These are phyloP conservation scores for Apiospora pterosperma DNA, from an alignment of 2,329 filamentous ascomycete genomes.

Conservation along the genomic window DNA sequence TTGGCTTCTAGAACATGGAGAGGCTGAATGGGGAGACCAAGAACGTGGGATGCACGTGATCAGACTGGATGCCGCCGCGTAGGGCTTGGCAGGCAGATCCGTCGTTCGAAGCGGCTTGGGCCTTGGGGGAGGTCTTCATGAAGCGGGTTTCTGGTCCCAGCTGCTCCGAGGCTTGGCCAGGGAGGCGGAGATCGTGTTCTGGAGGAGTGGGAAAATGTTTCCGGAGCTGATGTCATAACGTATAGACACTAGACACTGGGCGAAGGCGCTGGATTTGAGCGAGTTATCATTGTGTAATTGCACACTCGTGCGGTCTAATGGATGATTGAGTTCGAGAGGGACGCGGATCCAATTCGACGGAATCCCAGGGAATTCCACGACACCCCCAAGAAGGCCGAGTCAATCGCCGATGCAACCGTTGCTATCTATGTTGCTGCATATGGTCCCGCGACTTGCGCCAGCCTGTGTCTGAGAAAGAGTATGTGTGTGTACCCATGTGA, in stretches of 20 bases:
- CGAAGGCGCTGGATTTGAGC: background rate
- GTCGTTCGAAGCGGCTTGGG: background rate
- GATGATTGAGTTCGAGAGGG: background rate
- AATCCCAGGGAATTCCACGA: background rate
- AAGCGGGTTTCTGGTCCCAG: background rate
- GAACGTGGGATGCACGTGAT: slow-evolving; percentile 5
- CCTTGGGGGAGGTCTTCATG: background rate
- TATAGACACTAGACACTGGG: background rate
- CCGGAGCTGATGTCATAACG: background rate
- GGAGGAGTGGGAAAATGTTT: background rate
- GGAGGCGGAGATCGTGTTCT: background rate
- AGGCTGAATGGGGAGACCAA: background rate
- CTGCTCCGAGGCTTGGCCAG: background rate
- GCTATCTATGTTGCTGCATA: background rate
- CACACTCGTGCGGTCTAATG: background rate
- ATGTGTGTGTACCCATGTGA: background rate
- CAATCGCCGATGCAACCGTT: background rate
- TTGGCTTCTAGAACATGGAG: slow-evolving; percentile 1
- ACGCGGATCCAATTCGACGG: background rate
- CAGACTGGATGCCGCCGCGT: background rate
- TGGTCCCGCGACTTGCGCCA: background rate
- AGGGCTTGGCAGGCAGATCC: slow-evolving; percentile 1
- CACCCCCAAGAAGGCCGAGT: background rate
- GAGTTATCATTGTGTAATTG: background rate
- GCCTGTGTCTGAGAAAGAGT: too few species aligned